A percentile compares a stretch with the other conserved stretches of the same genome.
These are phyloP conservation scores for Podaxis carcinomalis DNA, from an alignment of 768 basidiomycete species.

Conservation along the genomic window DNA sequence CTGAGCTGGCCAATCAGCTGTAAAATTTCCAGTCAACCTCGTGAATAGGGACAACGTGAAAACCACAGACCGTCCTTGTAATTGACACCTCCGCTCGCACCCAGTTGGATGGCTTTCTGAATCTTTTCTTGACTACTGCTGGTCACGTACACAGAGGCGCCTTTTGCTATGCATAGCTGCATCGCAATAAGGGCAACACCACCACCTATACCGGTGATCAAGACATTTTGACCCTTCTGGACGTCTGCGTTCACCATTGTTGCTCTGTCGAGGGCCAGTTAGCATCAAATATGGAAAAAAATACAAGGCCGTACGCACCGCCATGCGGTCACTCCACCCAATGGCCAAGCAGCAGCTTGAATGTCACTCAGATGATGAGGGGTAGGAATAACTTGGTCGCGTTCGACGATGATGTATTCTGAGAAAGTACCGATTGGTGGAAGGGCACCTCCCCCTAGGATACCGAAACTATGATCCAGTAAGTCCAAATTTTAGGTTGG, in stretches of 20 bases:
- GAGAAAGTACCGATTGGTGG: constrained; percentile 69
- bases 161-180: constrained; percentile 70
- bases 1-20: constrained; percentile 44
- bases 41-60: background rate
- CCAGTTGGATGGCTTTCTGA: constrained; percentile 55
- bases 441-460: constrained; percentile 55
- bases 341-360: constrained; percentile 72
- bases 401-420: constrained; percentile 71
- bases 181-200: constrained; percentile 77
- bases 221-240: constrained; percentile 59
- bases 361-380: constrained; percentile 67
- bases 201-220: constrained; percentile 81
- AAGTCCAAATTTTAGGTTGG: background rate
- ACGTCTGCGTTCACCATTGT: constrained; percentile 55
- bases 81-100: constrained; percentile 73
- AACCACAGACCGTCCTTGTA: constrained; percentile 57
- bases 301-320: constrained; percentile 41
- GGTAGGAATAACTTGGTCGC: constrained; percentile 59
- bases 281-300: background rate
- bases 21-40: background rate
- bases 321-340: constrained; percentile 80
- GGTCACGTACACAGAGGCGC: constrained; percentile 81
- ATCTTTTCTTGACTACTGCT: constrained; percentile 71
- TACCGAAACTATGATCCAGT: constrained; percentile 43
- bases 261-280: background rate